Conservation (phyloP, 139 green algal genomes). For the Closterium sp. region DNA sequence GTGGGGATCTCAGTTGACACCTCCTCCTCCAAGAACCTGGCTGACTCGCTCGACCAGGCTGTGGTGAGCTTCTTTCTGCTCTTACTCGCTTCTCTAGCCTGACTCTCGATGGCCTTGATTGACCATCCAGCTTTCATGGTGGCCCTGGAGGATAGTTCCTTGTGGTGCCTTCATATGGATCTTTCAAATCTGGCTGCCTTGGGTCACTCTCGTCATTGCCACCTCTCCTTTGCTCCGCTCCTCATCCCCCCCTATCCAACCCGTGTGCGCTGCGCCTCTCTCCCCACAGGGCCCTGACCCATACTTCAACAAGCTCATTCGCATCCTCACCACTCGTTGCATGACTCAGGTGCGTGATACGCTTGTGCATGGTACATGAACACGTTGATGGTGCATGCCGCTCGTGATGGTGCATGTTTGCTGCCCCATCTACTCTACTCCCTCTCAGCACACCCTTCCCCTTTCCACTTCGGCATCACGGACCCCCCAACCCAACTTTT, state of each 20-base stretch:
- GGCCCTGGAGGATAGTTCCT: too few species aligned
- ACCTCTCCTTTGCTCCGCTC: not conserved
- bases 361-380: not conserved
- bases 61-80: conserved; percentile 28
- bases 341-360: conserved; percentile 76
- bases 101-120: too few species aligned
- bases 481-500: too few species aligned
- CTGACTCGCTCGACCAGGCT: conserved; percentile 66
- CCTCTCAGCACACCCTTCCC: too few species aligned
- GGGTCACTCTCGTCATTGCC: too few species aligned
- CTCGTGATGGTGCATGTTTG: too few species aligned
- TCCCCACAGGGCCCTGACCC: conserved; percentile 63
- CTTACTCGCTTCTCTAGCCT: not conserved
- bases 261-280: not conserved
- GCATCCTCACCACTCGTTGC: conserved; percentile 96
- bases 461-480: too few species aligned
- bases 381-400: not conserved
- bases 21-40: conserved; percentile 48
- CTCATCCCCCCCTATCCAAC: not conserved
- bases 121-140: too few species aligned
- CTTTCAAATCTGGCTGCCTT: too few species aligned
- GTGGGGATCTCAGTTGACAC: conserved; percentile 52
- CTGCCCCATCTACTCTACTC: too few species aligned
- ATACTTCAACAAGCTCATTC: conserved; percentile 98
- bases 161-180: too few species aligned